Conservation (phyloP, 2,329 filamentous ascomycete genomes). For the Aaosphaeria arxii region DNA sequence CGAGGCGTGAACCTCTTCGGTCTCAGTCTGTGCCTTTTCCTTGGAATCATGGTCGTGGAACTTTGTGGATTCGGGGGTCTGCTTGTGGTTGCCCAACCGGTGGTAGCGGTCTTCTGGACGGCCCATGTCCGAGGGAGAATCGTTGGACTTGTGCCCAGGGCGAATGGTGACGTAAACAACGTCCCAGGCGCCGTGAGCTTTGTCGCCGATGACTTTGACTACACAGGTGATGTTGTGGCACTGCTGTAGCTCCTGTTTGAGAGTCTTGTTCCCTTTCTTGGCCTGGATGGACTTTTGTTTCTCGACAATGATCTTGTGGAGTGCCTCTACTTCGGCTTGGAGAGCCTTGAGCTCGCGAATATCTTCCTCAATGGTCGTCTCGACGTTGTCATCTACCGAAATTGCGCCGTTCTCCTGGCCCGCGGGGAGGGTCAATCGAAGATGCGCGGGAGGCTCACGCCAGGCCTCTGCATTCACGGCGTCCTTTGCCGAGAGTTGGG, state of each 20-base stretch:
- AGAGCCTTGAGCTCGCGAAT: conserved; percentile 41
- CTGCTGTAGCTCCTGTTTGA: conserved; percentile 39
- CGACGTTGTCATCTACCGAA: conserved; percentile 3
- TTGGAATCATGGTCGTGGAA: background rate
- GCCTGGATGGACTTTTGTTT: conserved; percentile 36
- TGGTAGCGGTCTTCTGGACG: conserved; percentile 19
- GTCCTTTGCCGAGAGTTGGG: conserved; percentile 26
- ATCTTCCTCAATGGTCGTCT: conserved; percentile 34
- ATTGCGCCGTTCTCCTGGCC: conserved; percentile 6
- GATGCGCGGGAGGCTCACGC: conserved; percentile 33
- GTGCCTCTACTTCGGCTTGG: conserved; percentile 34
- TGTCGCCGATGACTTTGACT: conserved; percentile 36
- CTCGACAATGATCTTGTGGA: conserved; percentile 35
- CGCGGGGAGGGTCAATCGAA: conserved; percentile 23
- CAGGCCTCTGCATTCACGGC: conserved; percentile 30
- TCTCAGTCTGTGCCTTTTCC: conserved; percentile 4
- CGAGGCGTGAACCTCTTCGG: background rate
- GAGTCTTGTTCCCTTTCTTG: conserved; percentile 23
- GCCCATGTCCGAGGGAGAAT: conserved; percentile 19
- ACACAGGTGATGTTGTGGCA: conserved; percentile 45
- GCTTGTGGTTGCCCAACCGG: conserved; percentile 12
- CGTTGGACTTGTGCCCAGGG: conserved; percentile 15
- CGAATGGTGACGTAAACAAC: conserved; percentile 28
- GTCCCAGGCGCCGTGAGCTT: conserved; percentile 33
- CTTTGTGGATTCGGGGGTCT: conserved; percentile 4